Base-by-base conservation (phyloP, 345 rosid species). In the Cardamine chenopodiifolia region DNA sequence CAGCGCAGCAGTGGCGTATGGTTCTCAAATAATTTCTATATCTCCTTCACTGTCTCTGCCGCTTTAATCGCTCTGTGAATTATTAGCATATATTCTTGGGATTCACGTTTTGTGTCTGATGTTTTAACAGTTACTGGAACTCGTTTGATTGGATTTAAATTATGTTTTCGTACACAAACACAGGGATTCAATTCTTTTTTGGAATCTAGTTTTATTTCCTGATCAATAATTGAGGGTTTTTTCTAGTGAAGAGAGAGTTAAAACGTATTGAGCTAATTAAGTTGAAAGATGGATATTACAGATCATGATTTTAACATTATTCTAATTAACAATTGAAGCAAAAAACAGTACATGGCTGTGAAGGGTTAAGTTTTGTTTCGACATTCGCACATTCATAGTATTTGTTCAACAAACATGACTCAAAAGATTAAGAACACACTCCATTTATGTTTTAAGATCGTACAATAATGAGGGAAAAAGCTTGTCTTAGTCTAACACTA, bases 401-500 rank as follows among this genome's bases (percentile, higher is more conserved):
- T 14, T 49, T 20, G 8, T 32, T 49, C 32, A 49, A 13, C 29
- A 32, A 48, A 14, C 15, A 40, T 44, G 14, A 14, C 47, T 44
- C 32, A 52, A 15, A 15, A 44, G 18, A 44, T 6, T 15, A 44
- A 44, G 19, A 44, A 15, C 19, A 42, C 47, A 42, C 5, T 50
- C 39, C 22, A 68, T 28, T 50, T 59, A 67, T 68, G 63, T 39
- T 40, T 10, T 28, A 52, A 68, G 74, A 75, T 48, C 13, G 15
- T 68, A 60, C 54, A 68, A 40, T n/a, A 68, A 31, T n/a, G 39
- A 31, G 42, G 6, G 23, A 34, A 66, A 74, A 66, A 74, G 60
- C 52, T 66, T 63, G 70, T 63, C 70, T 63, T 73, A 55, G 22
- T 44, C 28, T 65, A 66, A 45, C 66, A 74, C 31, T 50, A 45